A percentile compares a stretch with the other conserved stretches of the same genome.
These are phyloP conservation scores for Tolypocladium cylindrosporum DNA, from an alignment of 2,329 filamentous ascomycete species.

Conservation along the genomic window DNA sequence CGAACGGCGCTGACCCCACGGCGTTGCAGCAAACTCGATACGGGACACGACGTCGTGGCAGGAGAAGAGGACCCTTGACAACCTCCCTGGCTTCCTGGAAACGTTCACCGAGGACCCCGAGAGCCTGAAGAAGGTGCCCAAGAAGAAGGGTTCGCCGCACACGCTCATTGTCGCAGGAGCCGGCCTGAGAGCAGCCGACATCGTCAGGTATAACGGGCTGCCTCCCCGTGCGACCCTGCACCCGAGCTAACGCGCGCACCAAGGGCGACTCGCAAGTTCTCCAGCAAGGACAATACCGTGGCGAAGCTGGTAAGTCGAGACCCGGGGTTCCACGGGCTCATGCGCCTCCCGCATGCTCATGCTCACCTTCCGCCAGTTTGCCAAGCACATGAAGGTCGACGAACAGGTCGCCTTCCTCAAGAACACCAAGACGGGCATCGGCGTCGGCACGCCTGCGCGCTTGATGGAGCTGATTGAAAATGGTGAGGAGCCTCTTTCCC, in stretches of 20 bases:
- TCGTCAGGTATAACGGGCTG: slow-evolving; percentile 49
- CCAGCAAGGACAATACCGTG: slow-evolving; percentile 66
- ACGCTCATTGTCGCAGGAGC: slow-evolving; percentile 82
- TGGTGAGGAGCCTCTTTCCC: slow-evolving; percentile 38
- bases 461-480: slow-evolving; percentile 75
- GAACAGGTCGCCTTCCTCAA: slow-evolving; percentile 74
- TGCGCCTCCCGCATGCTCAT: background rate
- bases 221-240: background rate
- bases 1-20: background rate
- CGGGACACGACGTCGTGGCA: slow-evolving; percentile 70
- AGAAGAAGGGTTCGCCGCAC: slow-evolving; percentile 65
- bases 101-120: slow-evolving; percentile 46
- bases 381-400: slow-evolving; percentile 93
- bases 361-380: slow-evolving; percentile 46
- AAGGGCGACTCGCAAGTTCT: slow-evolving; percentile 66
- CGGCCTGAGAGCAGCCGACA: slow-evolving; percentile 75
- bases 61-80: slow-evolving; percentile 55
- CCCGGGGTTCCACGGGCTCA: background rate
- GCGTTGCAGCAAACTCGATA: slow-evolving; percentile 55
- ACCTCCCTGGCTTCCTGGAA: slow-evolving; percentile 73
- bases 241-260: background rate
- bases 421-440: slow-evolving; percentile 64
- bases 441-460: slow-evolving; percentile 79
- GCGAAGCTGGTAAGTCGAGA: slow-evolving; percentile 58
- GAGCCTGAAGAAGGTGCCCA: slow-evolving; percentile 53